Base-by-base conservation (phyloP, 768 basidiomycete species). In the Suillus hirtellus region DNA sequence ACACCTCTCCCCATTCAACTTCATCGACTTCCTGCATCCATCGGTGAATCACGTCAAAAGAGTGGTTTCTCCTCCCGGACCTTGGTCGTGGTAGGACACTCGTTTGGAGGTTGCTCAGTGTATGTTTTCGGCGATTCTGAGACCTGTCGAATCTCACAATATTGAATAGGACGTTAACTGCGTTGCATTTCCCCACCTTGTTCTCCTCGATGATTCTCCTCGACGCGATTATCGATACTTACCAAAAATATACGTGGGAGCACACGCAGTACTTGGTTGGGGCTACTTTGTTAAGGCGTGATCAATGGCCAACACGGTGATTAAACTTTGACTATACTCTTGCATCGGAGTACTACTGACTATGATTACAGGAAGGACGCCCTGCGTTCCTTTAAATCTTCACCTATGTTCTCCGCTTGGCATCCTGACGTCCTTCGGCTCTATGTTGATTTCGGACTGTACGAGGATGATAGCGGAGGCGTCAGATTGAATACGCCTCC, bases 31-130 rank as follows among this genome's bases (percentile, higher is more conserved):
- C 63, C 85, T 0, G 59, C 70, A 0, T 67, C 72, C 5, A 79
- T 86, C 60, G 74, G 84, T 0, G 69, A 75, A 1, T 61, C 68
- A 15, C 84, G 91, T 42, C 70, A 73, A 47, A 63, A 65, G 5
- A 66, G 71, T 35, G 91, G 91, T 0, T 86, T 87, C 69, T 65
- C 55, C 2, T 65, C 76, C 3, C 82, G 89, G 42, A 84, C 74
- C 21, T 68, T 95, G 2, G 78, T 94, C 31, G 86, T 79, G 4
- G 77, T 93, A 3, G 95, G 93, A 0, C 96, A 97, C 70, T 95
- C 93, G 0, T 87, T 91, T 61, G 93, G 95, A 24, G 95, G 91
- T 3, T 89, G 87, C 69, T 86, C 87, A 1, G 81, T 86, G 87
- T 93, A 71, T 70, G 91, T 80, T 61, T 10, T 62, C 59, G 55